phyloP scores from a whole-genome alignment of 179 eudicot genomes.

The Amaranthus tricolor region DNA sequence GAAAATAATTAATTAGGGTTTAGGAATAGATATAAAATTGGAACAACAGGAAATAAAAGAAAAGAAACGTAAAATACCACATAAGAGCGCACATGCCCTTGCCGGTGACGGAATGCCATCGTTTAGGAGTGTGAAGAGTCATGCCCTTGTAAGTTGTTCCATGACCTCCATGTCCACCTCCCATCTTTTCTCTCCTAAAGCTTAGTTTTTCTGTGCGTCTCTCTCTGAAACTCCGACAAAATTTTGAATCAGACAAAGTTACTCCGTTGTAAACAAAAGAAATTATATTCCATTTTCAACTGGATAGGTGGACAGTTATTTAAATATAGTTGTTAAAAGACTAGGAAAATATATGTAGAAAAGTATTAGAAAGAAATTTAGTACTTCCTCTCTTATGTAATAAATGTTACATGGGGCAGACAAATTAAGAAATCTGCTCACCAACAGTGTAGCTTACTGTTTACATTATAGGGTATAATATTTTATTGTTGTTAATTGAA shows the following conservation, averaged over 20 bases:
- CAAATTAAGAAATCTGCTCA: too few relatives aligned
- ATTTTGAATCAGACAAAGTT: background rate
- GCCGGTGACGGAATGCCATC: constrained; percentile 86
- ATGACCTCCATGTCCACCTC: constrained; percentile 60
- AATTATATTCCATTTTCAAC: background rate
- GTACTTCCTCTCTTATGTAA: too few relatives aligned
- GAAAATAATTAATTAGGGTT: constrained; percentile 11
- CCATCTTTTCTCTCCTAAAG: constrained; percentile 38
- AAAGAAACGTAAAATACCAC: constrained; percentile 51
- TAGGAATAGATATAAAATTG: background rate
- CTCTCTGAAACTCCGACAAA: background rate
- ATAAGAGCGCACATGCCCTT: constrained; percentile 94
- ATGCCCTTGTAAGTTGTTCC: constrained; percentile 77
- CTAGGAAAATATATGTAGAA: too few relatives aligned
- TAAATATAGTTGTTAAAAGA: too few relatives aligned
- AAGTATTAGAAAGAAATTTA: too few relatives aligned
- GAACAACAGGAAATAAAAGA: background rate
- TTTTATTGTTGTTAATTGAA: too few relatives aligned
- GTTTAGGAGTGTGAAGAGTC: constrained; percentile 76
- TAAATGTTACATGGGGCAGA: too few relatives aligned
- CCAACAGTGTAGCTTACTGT: too few relatives aligned
- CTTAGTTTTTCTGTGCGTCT: background rate
- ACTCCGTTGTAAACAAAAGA: background rate
- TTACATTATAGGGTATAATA: too few relatives aligned
- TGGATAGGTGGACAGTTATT: too few relatives aligned